Percentiles rank a stretch among this genome's conserved stretches.
Conservation (phyloP, 164 flowering plant species). For the Kingdonia uniflora region DNA sequence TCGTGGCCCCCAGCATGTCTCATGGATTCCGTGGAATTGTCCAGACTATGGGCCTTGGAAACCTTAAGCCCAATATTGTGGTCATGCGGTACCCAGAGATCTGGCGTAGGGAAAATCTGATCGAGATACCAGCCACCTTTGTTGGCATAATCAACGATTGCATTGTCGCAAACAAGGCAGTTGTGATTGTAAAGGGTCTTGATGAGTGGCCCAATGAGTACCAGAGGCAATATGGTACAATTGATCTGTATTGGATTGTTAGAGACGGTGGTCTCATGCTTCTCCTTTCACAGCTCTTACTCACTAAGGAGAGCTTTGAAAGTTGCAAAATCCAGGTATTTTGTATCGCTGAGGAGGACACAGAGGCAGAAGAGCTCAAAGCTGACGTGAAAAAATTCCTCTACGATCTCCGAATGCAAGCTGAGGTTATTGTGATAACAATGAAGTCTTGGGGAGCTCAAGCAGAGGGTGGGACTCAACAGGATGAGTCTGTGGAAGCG, state of each 20-base stretch:
- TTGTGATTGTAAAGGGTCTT: conserved; percentile 93
- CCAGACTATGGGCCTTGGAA: conserved; percentile 99
- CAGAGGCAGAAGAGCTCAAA: conserved; percentile 81
- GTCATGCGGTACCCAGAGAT: conserved; percentile 99
- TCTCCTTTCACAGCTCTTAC: conserved; percentile 92
- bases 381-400: conserved; percentile 90
- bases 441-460: conserved; percentile 87
- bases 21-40: conserved; percentile 94
- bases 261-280: conserved; percentile 99
- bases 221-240: conserved; percentile 88
- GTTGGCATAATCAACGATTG: conserved; percentile 94
- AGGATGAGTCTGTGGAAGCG: conserved; percentile 83
- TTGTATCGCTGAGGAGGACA: conserved; percentile 96
- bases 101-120: conserved; percentile 93
- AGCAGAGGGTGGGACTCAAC: conserved; percentile 44
- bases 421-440: conserved; percentile 87
- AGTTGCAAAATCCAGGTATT: conserved; percentile 97
- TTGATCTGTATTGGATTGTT: conserved; percentile 97
- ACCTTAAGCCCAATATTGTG: conserved; percentile 94
- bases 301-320: conserved; percentile 91
- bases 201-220: conserved; percentile 99
- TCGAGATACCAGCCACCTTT: conserved; percentile 82
- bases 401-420: conserved; percentile 99
- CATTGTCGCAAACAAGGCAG: conserved; percentile 96
- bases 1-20: conserved; percentile 94